phyloP scores from a whole-genome alignment of 1,284 basidiomycete species.

The Filobasidium uniguttulatum region DNA sequence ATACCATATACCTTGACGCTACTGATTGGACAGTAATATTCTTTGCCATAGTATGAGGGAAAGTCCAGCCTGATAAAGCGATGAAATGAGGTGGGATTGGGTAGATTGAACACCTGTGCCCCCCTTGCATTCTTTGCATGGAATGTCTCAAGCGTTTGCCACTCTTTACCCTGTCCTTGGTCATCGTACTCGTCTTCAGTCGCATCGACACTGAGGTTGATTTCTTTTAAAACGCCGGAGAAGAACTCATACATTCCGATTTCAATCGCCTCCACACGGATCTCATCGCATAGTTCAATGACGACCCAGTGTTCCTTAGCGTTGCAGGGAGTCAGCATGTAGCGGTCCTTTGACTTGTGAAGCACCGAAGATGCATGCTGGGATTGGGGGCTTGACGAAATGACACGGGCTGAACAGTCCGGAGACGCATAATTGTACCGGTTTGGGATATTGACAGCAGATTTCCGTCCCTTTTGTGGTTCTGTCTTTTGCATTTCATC shows the following conservation, averaged over 20 bases:
- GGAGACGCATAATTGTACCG: conserved; percentile 88
- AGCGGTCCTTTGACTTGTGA: conserved; percentile 78
- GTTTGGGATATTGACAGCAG: conserved; percentile 22
- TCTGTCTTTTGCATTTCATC: background rate
- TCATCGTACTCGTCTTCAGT: conserved; percentile 55
- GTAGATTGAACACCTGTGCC: conserved; percentile 55
- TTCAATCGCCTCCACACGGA: conserved; percentile 88
- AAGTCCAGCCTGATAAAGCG: conserved; percentile 92
- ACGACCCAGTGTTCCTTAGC: conserved; percentile 65
- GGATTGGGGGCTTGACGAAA: conserved; percentile 64
- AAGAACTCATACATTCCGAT: conserved; percentile 98
- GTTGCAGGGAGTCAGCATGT: conserved; percentile 92
- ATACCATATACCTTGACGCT: conserved; percentile 88
- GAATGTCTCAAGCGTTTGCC: conserved; percentile 52
- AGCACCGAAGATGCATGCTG: conserved; percentile 76
- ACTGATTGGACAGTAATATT: conserved; percentile 92
- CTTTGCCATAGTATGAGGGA: conserved; percentile 79
- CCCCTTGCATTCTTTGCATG: conserved; percentile 78
- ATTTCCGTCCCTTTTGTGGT: background rate
- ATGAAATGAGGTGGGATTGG: conserved; percentile 62
- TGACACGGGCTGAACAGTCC: conserved; percentile 87
- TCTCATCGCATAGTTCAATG: conserved; percentile 94
- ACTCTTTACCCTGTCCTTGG: conserved; percentile 21
- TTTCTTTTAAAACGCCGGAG: conserved; percentile 87
- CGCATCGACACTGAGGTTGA: conserved; percentile 72